phyloP scores from a whole-genome alignment of 805 yeast species.

The Wickerhamiella shivajii region DNA sequence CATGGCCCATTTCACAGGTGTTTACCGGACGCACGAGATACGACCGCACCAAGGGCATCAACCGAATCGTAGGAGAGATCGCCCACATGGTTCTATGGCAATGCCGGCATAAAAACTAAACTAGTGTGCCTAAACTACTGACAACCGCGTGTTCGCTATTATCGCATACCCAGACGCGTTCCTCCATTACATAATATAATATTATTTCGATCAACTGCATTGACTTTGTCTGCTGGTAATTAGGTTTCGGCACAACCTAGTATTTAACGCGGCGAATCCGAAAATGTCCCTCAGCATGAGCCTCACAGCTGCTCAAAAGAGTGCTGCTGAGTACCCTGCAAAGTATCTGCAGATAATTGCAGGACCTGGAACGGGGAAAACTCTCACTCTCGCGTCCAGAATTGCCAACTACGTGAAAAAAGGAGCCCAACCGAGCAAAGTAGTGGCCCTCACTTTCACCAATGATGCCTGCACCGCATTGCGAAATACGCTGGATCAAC shows the following conservation, averaged over 20 bases:
- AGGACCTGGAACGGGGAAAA: slow-evolving; percentile 65
- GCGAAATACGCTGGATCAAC: not conserved
- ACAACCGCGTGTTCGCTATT: too few species aligned
- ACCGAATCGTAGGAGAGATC: slow-evolving; percentile 27
- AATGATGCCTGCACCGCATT: slow-evolving; percentile 45
- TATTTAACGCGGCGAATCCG: too few species aligned
- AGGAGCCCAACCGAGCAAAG: slow-evolving; percentile 40
- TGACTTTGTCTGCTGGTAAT: not conserved
- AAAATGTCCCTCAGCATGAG: too few species aligned
- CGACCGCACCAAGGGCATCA: slow-evolving; percentile 32
- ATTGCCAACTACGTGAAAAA: slow-evolving; percentile 53
- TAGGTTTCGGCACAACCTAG: too few species aligned
- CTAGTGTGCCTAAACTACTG: not conserved
- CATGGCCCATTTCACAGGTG: slow-evolving; percentile 35
- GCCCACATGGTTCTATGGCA: slow-evolving; percentile 34
- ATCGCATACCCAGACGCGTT: too few species aligned
- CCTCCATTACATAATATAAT: too few species aligned
- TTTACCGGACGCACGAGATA: slow-evolving; percentile 30
- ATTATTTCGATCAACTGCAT: too few species aligned
- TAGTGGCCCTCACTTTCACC: slow-evolving; percentile 85
- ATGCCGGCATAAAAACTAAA: not conserved
- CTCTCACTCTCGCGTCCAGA: slow-evolving; percentile 65
- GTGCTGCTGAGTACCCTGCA: slow-evolving; percentile 32
- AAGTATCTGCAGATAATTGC: slow-evolving; percentile 41
- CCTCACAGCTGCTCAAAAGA: too few species aligned